Percentiles rank a stretch among this genome's conserved stretches.
Evolutionary conservation across 1,284 basidiomycete genomes (phyloP).

Genomic region (Ceratorhiza oryzae-sativae): DNA sequence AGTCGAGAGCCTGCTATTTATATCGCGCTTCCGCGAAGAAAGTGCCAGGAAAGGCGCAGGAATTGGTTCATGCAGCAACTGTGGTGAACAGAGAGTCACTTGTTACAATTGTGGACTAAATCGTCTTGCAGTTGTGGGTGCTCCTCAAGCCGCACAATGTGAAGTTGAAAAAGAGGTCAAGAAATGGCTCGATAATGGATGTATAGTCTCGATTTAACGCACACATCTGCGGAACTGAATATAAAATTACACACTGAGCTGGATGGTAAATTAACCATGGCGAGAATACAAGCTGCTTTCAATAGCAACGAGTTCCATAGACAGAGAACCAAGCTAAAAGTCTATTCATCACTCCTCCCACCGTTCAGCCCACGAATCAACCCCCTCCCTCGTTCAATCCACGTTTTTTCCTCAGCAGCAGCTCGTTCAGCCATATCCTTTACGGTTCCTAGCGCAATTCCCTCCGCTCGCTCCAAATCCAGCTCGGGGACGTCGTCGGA

Average conservation of each 20-base stretch:
- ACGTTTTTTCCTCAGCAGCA: conserved; percentile 3
- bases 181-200: neutral
- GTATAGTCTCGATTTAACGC: neutral
- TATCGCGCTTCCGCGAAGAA: conserved; percentile 21
- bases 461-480: conserved; percentile 23
- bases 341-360: neutral
- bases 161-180: neutral
- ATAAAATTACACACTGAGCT: too few relatives aligned
- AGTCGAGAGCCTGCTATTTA: conserved; percentile 2
- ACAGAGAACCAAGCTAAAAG: neutral
- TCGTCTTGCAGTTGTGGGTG: neutral
- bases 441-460: conserved; percentile 28
- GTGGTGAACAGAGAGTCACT: neutral
- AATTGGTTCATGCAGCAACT: too few relatives aligned
- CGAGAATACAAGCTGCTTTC: neutral
- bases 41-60: neutral
- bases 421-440: conserved; percentile 30
- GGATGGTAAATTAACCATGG: too few relatives aligned
- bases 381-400: conserved; percentile 22
- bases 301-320: neutral
- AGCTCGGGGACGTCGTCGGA: neutral
- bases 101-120: neutral
- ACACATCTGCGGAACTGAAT: too few relatives aligned
- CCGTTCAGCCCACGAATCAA: conserved; percentile 8
- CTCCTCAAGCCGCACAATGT: neutral